A percentile compares a stretch with the other conserved stretches of the same genome.
phyloP scores from a whole-genome alignment of 2,329 filamentous ascomycete genomes.

The Neofusicoccum kwambonambiense region DNA sequence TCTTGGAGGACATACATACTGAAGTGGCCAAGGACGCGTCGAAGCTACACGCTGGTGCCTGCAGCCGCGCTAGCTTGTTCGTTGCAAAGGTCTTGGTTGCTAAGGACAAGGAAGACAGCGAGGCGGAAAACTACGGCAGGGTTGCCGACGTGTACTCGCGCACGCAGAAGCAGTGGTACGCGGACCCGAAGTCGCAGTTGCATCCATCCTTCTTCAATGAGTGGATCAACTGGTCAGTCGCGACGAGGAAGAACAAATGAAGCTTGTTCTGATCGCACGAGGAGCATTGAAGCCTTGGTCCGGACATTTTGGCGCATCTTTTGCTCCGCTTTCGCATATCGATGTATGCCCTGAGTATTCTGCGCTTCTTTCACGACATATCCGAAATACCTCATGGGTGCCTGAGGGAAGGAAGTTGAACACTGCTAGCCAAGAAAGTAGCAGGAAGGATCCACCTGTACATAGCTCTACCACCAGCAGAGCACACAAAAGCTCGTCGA shows the following conservation, averaged over 20 bases:
- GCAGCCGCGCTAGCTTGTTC: constrained; percentile 70
- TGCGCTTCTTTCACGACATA: no score
- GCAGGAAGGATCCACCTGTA: no score
- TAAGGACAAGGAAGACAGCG: constrained; percentile 33
- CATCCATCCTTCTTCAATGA: constrained; percentile 46
- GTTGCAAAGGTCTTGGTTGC: constrained; percentile 62
- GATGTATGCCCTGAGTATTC: no score
- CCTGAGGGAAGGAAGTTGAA: no score
- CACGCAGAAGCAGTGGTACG: constrained; percentile 45
- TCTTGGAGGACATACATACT: constrained; percentile 67
- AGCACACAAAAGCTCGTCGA: no score
- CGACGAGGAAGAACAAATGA: constrained; percentile 24
- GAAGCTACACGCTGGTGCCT: constrained; percentile 70
- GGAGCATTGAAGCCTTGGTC: background rate
- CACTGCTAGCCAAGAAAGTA: no score
- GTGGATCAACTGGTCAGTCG: constrained; percentile 46
- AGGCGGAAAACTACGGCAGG: constrained; percentile 33
- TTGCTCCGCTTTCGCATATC: no score
- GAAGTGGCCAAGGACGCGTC: constrained; percentile 64
- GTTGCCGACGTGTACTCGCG: constrained; percentile 43
- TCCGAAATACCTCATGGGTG: no score
- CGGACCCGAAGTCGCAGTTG: constrained; percentile 41
- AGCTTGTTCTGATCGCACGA: background rate
- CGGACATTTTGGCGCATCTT: background rate
- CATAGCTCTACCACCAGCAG: no score